Percentiles rank a stretch among this genome's conserved stretches.
Evolutionary conservation across 352 stramenopile species (phyloP).

Genomic region (Phytopythium boreale): DNA sequence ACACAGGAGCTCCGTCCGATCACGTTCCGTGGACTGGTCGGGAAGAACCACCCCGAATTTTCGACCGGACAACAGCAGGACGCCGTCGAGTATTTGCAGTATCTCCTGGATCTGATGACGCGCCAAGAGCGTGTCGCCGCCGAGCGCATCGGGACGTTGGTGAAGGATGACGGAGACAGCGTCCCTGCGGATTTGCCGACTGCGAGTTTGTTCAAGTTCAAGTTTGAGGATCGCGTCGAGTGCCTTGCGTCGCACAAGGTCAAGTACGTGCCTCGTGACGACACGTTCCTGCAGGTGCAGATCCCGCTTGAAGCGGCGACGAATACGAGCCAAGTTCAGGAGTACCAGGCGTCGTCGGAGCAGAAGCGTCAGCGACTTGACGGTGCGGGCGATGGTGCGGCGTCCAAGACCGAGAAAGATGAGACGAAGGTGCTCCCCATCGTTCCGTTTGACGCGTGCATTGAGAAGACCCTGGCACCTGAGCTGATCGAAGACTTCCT

Average conservation of each 20-base stretch:
- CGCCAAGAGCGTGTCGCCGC: constrained; percentile 68
- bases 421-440: constrained; percentile 85
- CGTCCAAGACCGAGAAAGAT: constrained; percentile 26
- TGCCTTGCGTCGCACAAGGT: constrained; percentile 77
- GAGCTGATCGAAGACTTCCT: constrained; percentile 93
- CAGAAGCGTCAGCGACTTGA: constrained; percentile 84
- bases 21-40: constrained; percentile 96
- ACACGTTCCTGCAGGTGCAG: constrained; percentile 80
- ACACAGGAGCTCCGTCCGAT: constrained; percentile 53
- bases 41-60: constrained; percentile 95
- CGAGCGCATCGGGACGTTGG: constrained; percentile 44
- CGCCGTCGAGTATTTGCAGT: constrained; percentile 96
- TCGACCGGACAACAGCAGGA: constrained; percentile 97
- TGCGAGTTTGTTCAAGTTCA: constrained; percentile 93
- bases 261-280: constrained; percentile 83
- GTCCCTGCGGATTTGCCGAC: constrained; percentile 49
- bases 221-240: constrained; percentile 80
- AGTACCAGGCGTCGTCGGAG: constrained; percentile 77
- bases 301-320: constrained; percentile 87
- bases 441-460: constrained; percentile 92
- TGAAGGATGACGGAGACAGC: constrained; percentile 23
- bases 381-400: background rate
- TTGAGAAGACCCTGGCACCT: constrained; percentile 90
- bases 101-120: constrained; percentile 93
- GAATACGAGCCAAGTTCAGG: constrained; percentile 83